Evolutionary conservation across 352 stramenopile species (phyloP), one percentile per base, ranked within the genome.

Genomic region (Phytophthora crassamura): DNA sequence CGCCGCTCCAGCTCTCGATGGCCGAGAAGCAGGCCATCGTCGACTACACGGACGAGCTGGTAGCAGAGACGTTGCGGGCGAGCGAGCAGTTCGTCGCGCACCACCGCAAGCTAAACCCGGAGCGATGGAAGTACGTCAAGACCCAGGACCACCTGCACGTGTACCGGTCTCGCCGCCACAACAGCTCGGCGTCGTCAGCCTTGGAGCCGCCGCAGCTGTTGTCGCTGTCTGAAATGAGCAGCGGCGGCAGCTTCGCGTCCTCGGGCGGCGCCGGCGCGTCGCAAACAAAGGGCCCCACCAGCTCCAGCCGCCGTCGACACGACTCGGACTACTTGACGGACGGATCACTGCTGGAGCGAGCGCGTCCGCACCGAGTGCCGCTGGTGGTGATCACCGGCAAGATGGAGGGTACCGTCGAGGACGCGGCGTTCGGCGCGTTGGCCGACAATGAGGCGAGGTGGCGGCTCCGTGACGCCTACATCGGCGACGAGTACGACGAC

Each of bases 351-450:
- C 16, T 77, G 20, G 58, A 70, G 52, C 59, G 55, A 11, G 60
- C 58, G 12, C 66, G 67, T 7, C 67, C 72, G 12, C 7, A 52
- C 12, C 42, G 67, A 5, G 59, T 74, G 18, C 65, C 69, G 36
- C 11, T 78, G 0, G 28, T 79, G 9, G 20, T 78, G 4, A 38
- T 78, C 54, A 77, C 74, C 3, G 74, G 74, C 18, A 74, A 65
- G 30, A 61, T 79, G 60, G 69, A 74, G 14, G 74, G 74, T 14
- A 75, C 59, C 1, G 50, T 82, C 20, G 70, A 80, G 33, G 74
- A 82, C 45, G 54, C 56, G 12, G 64, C 67, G n/a, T 73, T 78
- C 49, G 74, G 74, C 11, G 56, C 48, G 1, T 36, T 80, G 5
- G 69, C 70, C 15, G 67, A 77, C 34, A 80, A 77, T 16, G 59